Base-by-base conservation (phyloP, 108 stramenopile genomes). In the Epithemia pelagica region DNA sequence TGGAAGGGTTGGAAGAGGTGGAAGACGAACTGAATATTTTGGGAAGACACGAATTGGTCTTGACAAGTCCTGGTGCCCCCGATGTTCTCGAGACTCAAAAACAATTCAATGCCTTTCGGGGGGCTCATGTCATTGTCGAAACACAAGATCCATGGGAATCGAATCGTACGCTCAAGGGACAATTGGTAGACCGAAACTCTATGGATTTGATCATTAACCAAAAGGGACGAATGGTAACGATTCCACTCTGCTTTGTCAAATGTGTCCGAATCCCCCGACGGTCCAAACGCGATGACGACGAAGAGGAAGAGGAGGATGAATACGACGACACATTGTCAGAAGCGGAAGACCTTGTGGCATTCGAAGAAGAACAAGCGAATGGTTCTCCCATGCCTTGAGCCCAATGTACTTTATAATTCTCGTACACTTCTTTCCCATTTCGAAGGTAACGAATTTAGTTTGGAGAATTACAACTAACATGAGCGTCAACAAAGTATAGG, bases 141-240 rank as follows among this genome's bases (percentile, higher is more conserved):
- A 95, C 89, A 19, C 66, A 73, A 29, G 90, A 95, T 78, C 90
- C 90, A 2, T 90, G 78, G 77, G 78, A 87, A 10, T 89, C 89
- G 24, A 95, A 95, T 65, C 65, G 94, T 7, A 79, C 85, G 8
- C 58, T 92, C 65, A 66, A 69, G n/a, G 94, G 93, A 0, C 84
- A 80, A 55, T 66, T 95, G 22, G 70, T 90, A 23, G 88, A 87
- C 65, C 79, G 93, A 30, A 91, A 91, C 67, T 72, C 89, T 1
- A 76, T 95, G 80, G 89, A 95, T 69, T 71, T 95, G 0, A 73
- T 88, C 30, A 86, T 94, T 55, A 91, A 88, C 62, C 69, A 85
- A 51, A 84, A 87, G 57, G 90, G 90, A 54, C 74, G 88, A 30
- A 84, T 89, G 82, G 91, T 92, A 8, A 92, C 91, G 7, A 82